Evolutionary conservation across 2,329 filamentous ascomycete genomes (phyloP).

Genomic region (Sphaerulina populicola): DNA sequence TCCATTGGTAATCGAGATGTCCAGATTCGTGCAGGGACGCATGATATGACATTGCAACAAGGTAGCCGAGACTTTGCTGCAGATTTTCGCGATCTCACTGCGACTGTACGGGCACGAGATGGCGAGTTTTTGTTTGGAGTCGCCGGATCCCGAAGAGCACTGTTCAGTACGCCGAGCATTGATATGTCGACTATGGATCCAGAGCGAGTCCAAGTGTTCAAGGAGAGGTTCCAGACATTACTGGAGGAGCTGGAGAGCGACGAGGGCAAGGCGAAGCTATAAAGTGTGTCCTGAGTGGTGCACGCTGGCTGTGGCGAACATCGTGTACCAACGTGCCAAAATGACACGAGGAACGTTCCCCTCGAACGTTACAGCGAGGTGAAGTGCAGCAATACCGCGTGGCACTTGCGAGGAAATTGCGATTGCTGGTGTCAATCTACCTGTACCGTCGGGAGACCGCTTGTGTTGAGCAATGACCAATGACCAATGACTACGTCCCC

Average conservation of each 20-base stretch:
- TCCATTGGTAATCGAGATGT: constrained; percentile 35
- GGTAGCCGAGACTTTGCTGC: constrained; percentile 34
- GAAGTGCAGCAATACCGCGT: no score
- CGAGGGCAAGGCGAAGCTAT: constrained; percentile 7
- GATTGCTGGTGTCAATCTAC: no score
- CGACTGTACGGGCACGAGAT: constrained; percentile 39
- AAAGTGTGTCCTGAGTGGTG: neutral
- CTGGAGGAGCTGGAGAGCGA: constrained; percentile 20
- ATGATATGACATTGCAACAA: constrained; percentile 22
- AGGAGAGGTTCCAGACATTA: constrained; percentile 19
- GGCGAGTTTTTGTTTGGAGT: constrained; percentile 42
- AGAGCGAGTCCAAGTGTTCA: constrained; percentile 25
- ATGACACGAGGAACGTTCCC: no score
- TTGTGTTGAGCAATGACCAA: neutral
- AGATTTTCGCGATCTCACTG: constrained; percentile 33
- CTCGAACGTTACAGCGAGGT: no score
- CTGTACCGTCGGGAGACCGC: neutral
- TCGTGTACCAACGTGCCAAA: neutral
- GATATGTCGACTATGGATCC: constrained; percentile 33
- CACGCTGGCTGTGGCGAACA: neutral
- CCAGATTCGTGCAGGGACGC: constrained; percentile 28
- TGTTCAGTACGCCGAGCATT: constrained; percentile 32
- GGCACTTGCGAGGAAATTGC: no score
- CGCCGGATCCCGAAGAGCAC: constrained; percentile 32
- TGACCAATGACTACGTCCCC: neutral